These are phyloP conservation scores for Russula abietina DNA, from an alignment of 768 basidiomycete species.

Conservation along the genomic window DNA sequence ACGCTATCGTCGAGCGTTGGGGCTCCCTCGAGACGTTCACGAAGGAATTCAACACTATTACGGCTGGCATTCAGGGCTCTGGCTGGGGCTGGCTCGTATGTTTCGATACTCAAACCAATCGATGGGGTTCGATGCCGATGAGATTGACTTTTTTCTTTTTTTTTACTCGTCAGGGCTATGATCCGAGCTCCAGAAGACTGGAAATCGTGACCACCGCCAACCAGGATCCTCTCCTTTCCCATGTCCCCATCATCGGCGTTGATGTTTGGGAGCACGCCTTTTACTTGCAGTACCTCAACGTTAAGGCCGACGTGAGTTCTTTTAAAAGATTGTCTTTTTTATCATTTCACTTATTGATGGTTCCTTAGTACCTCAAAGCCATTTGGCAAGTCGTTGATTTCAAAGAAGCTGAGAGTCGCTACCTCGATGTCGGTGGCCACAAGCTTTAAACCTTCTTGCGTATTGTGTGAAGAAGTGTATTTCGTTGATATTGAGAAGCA, in stretches of 20 bases:
- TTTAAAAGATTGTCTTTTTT: neutral
- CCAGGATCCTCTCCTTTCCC: slow-evolving; percentile 84
- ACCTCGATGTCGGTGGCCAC: slow-evolving; percentile 37
- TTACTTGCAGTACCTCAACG: slow-evolving; percentile 95
- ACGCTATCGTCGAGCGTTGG: slow-evolving; percentile 55
- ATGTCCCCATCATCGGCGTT: slow-evolving; percentile 81
- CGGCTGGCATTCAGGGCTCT: slow-evolving; percentile 83
- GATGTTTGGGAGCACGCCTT: slow-evolving; percentile 97
- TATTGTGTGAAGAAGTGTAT: neutral
- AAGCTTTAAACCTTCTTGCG: slow-evolving; percentile 33
- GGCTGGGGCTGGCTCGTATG: slow-evolving; percentile 96
- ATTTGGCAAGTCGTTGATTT: slow-evolving; percentile 71
- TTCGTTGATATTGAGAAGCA: slow-evolving; percentile 2
- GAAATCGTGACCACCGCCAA: slow-evolving; percentile 90
- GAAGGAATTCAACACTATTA: slow-evolving; percentile 79
- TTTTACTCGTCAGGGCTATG: slow-evolving; percentile 49
- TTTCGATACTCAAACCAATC: slow-evolving; percentile 22
- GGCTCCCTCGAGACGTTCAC: slow-evolving; percentile 67
- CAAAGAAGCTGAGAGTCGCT: slow-evolving; percentile 70
- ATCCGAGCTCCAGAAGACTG: slow-evolving; percentile 59
- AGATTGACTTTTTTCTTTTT: slow-evolving; percentile 3
- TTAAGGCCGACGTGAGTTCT: slow-evolving; percentile 78
- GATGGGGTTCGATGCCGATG: neutral
- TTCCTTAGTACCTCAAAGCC: slow-evolving; percentile 58
- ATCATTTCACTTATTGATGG: neutral